Base-by-base conservation (phyloP, 805 yeast species). In the Monosporozyma unispora region DNA sequence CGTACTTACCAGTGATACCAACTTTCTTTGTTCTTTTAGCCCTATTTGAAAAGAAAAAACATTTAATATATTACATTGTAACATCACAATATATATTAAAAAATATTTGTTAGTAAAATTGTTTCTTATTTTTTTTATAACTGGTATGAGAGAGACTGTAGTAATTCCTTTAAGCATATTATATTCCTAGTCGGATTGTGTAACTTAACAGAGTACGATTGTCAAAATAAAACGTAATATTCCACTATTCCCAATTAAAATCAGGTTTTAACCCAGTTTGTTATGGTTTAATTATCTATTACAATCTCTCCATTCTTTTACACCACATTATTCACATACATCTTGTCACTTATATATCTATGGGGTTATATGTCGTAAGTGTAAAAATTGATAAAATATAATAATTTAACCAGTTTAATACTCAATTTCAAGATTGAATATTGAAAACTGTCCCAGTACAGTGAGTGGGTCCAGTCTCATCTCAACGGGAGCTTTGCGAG, bases 1-100 rank as follows among this genome's bases (percentile, higher is more conserved):
- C 99, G 84, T 88, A 93, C 82, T 95, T 95, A 84, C 99, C 99
- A 76, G 99, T 93, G 83, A 93, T 93, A 78, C 99, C 99, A 76
- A 93, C 99, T 88, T 93, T 93, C 95, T 93, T 93, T 69, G 99
- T 93, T 87, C 99, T 91, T 81, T 95, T 93, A 78, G 99, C 87
- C 99, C 96, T 88, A 68, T 59, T 52, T 39, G 21, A 48, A 50
- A n/a, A 44, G 48, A 37, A 2, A 14, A 4, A 4, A 12, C n/a
- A 25, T n/a, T 25, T 14, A 9, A 6, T 3, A 23, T 4, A 40
- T 41, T 40, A 23, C n/a, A n/a, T n/a, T n/a, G 14, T 22, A 22
- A 22, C 19, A 11, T 10, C 10, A 35, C n/a, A 16, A 35, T 35
- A 11, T 4, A 39, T 9, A 21, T 19, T 40, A 23, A 40, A 11